phyloP scores from a whole-genome alignment of 176 grass and related monocot species.

The Ensete ventricosum region DNA sequence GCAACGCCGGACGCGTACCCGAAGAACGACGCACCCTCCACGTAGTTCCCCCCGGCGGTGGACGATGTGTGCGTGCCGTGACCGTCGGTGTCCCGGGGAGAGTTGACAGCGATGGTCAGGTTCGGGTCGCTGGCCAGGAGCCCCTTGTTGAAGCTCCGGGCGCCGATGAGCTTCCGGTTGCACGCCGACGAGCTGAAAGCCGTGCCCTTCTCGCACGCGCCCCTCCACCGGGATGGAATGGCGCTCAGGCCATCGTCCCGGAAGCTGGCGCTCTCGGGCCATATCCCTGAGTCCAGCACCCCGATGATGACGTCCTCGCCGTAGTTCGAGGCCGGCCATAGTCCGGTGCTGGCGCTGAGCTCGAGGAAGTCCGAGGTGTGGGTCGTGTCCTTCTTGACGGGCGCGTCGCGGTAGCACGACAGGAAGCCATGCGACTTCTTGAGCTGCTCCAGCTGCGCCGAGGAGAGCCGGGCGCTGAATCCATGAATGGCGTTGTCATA shows the following conservation, averaged over 20 bases:
- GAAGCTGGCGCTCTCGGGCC: slow-evolving; percentile 87
- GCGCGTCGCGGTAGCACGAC: slow-evolving; percentile 44
- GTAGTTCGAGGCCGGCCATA: slow-evolving; percentile 38
- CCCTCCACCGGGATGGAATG: slow-evolving; percentile 51
- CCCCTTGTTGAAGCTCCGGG: slow-evolving; percentile 58
- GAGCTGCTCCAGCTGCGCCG: slow-evolving; percentile 29
- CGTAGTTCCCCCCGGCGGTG: slow-evolving; percentile 42
- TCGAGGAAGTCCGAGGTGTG: slow-evolving; percentile 70
- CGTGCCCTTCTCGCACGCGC: slow-evolving; percentile 44
- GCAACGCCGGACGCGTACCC: slow-evolving; percentile 41
- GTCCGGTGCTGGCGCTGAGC: slow-evolving; percentile 5
- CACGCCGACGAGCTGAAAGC: slow-evolving; percentile 45
- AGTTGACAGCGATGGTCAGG: slow-evolving; percentile 37
- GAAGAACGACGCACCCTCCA: slow-evolving; percentile 35
- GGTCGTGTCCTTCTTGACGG: slow-evolving; percentile 50
- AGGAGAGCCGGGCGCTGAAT: slow-evolving; percentile 34
- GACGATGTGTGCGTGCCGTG: slow-evolving; percentile 92
- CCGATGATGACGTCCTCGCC: slow-evolving; percentile 72
- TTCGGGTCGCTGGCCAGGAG: slow-evolving; percentile 24
- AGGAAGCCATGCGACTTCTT: slow-evolving; percentile 39
- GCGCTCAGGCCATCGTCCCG: slow-evolving; percentile 38
- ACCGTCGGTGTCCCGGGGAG: slow-evolving; percentile 50
- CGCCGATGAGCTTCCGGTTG: slow-evolving; percentile 79
- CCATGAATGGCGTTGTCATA: slow-evolving; percentile 66
- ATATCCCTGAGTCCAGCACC: slow-evolving; percentile 56